Evolutionary conservation across 164 flowering plant species (phyloP).

Genomic region (Dillenia suffruticosa): DNA sequence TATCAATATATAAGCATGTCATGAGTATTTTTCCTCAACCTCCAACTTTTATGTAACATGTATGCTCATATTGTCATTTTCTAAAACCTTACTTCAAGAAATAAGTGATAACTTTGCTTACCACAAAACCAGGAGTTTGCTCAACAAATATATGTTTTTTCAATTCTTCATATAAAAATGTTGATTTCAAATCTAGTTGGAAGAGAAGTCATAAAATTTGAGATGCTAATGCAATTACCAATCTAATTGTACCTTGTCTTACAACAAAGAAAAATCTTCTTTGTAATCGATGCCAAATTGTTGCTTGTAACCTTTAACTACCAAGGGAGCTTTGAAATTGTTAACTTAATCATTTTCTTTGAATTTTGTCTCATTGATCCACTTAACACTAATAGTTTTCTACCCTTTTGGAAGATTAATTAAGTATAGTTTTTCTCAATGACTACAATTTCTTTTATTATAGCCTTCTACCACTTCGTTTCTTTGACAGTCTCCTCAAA

Average conservation of each 20-base stretch:
- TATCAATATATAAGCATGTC: not conserved
- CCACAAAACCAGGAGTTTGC: slow-evolving; percentile 6
- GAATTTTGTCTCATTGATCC: slow-evolving; percentile 7
- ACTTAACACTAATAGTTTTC: slow-evolving; percentile 7
- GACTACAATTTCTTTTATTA: not conserved
- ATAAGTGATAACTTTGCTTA: too few species aligned
- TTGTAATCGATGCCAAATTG: slow-evolving; percentile 1
- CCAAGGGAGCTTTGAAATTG: slow-evolving; percentile 3
- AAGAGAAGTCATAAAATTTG: slow-evolving; percentile 9
- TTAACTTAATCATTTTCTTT: not conserved
- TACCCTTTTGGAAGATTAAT: not conserved
- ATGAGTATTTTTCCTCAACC: not conserved
- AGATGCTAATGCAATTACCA: slow-evolving; percentile 2
- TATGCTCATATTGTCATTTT: not conserved
- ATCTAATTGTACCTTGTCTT: too few species aligned
- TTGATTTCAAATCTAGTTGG: slow-evolving; percentile 9
- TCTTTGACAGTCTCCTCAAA: not conserved
- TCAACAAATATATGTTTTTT: slow-evolving; percentile 3
- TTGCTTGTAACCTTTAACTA: slow-evolving; percentile 9
- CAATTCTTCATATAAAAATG: slow-evolving; percentile 5
- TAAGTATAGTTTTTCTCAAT: slow-evolving; percentile 7
- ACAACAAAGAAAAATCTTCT: slow-evolving; percentile 5
- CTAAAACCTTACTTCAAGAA: slow-evolving; percentile 2
- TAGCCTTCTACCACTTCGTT: slow-evolving; percentile 1
- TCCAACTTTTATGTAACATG: not conserved